Conservation (phyloP, 1,139 yeast genomes). For the Blastobotrys ciferrii region DNA sequence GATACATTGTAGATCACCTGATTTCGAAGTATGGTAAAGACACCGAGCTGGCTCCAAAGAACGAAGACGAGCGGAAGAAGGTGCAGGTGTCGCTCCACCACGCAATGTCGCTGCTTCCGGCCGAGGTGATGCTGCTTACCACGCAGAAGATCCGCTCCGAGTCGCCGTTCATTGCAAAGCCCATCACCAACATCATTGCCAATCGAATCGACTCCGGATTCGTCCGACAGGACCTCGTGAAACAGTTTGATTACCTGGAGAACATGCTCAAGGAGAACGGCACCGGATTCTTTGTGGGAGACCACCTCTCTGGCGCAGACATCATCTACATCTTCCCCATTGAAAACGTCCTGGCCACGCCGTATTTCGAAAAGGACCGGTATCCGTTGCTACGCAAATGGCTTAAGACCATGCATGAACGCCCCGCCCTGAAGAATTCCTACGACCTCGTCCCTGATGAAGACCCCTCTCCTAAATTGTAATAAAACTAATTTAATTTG, state of each 20-base stretch:
- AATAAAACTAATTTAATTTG: too few relatives aligned
- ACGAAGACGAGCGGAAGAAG: conserved; percentile 33
- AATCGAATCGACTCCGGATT: conserved; percentile 41
- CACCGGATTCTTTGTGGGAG: conserved; percentile 51
- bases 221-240: conserved; percentile 24
- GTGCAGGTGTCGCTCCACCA: conserved; percentile 52
- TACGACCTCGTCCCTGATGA: conserved; percentile 2
- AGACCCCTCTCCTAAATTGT: conserved; percentile 5
- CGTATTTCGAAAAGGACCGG: neutral
- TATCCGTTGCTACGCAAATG: conserved; percentile 6
- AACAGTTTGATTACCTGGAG: conserved; percentile 39
- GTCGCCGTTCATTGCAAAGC: conserved; percentile 49
- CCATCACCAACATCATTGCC: conserved; percentile 42
- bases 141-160: conserved; percentile 37
- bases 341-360: neutral
- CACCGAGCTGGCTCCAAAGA: conserved; percentile 36
- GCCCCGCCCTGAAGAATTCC: conserved; percentile 1
- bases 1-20: conserved; percentile 52
- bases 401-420: conserved; percentile 6
- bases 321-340: conserved; percentile 48
- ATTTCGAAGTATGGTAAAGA: conserved; percentile 52
- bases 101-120: conserved; percentile 55
- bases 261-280: conserved; percentile 41
- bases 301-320: conserved; percentile 54
- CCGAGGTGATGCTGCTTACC: conserved; percentile 44